phyloP scores from a whole-genome alignment of 768 basidiomycete species.

The Kwoniella botswanensis region DNA sequence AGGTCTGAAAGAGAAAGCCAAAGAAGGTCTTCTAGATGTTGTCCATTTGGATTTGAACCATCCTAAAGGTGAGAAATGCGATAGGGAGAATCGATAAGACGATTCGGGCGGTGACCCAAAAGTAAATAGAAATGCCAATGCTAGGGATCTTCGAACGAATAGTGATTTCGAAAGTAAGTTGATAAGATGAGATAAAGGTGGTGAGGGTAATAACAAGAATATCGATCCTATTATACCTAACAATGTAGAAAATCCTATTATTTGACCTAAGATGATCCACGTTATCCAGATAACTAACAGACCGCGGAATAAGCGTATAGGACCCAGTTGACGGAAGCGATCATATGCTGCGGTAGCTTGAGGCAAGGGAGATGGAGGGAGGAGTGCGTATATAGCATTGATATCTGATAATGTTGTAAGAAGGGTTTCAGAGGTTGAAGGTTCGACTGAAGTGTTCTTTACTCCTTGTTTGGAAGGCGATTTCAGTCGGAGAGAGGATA shows the following conservation, averaged over 20 bases:
- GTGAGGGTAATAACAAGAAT: conserved; percentile 49
- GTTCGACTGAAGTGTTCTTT: conserved; percentile 23
- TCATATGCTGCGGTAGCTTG: conserved; percentile 60
- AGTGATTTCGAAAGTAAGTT: conserved; percentile 59
- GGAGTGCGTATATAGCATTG: conserved; percentile 65
- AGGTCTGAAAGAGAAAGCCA: conserved; percentile 62
- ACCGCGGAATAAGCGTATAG: conserved; percentile 34
- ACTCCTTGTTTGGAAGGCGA: conserved; percentile 63
- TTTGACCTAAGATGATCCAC: conserved; percentile 45
- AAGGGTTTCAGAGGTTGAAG: conserved; percentile 48
- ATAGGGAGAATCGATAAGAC: conserved; percentile 61
- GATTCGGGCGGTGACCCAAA: conserved; percentile 69
- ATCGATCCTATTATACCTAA: conserved; percentile 41
- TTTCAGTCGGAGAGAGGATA: conserved; percentile 48
- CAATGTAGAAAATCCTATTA: conserved; percentile 36
- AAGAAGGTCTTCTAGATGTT: conserved; percentile 64
- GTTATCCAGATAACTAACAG: conserved; percentile 43
- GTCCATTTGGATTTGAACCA: conserved; percentile 70
- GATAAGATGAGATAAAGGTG: conserved; percentile 43
- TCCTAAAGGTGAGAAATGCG: conserved; percentile 69
- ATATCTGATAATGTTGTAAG: conserved; percentile 68
- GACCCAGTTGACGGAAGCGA: conserved; percentile 43
- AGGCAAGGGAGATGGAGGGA: conserved; percentile 60
- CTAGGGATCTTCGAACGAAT: conserved; percentile 67
- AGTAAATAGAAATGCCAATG: conserved; percentile 70